These are phyloP conservation scores for Anthracocystis walkeri DNA, from an alignment of 1,284 basidiomycete genomes.

Conservation along the genomic window DNA sequence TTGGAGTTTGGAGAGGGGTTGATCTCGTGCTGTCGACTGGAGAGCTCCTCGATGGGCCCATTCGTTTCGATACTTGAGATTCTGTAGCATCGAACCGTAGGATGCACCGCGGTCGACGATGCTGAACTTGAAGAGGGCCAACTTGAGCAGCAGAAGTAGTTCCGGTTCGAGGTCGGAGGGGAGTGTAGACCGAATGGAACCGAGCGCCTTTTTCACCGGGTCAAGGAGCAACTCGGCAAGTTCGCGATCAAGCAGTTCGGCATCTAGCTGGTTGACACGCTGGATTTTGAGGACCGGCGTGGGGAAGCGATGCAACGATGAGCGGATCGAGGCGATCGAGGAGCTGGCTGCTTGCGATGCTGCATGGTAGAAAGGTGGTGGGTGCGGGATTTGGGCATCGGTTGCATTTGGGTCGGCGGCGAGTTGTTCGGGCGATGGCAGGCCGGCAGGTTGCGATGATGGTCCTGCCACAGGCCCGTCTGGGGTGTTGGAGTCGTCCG, in stretches of 20 bases:
- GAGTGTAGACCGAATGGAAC: slow-evolving; percentile 74
- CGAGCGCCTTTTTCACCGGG: slow-evolving; percentile 81
- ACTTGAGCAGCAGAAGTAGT: slow-evolving; percentile 79
- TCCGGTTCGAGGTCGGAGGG: slow-evolving; percentile 83
- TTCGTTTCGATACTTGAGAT: slow-evolving; percentile 74
- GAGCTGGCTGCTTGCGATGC: slow-evolving; percentile 54
- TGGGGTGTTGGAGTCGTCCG: slow-evolving; percentile 8
- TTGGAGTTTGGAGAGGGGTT: slow-evolving; percentile 56
- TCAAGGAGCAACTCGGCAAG: slow-evolving; percentile 84
- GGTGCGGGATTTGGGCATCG: slow-evolving; percentile 36
- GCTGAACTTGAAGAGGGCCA: slow-evolving; percentile 85
- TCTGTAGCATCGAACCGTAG: slow-evolving; percentile 92
- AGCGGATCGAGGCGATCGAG: slow-evolving; percentile 52
- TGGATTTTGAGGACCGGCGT: slow-evolving; percentile 66
- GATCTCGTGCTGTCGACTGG: slow-evolving; percentile 57
- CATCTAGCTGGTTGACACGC: slow-evolving; percentile 90
- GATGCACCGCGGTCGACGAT: slow-evolving; percentile 84
- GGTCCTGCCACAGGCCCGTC: slow-evolving; percentile 27
- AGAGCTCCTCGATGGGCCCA: slow-evolving; percentile 56
- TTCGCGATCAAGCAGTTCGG: slow-evolving; percentile 90
- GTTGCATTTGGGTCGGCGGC: slow-evolving; percentile 33
- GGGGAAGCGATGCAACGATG: slow-evolving; percentile 59
- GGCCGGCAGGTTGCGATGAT: slow-evolving; percentile 18
- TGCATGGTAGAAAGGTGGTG: slow-evolving; percentile 56
- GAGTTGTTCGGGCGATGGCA: slow-evolving; percentile 30